Evolutionary conservation across 2,329 filamentous ascomycete species (phyloP).

Genomic region (Ustilaginoidea virens): DNA sequence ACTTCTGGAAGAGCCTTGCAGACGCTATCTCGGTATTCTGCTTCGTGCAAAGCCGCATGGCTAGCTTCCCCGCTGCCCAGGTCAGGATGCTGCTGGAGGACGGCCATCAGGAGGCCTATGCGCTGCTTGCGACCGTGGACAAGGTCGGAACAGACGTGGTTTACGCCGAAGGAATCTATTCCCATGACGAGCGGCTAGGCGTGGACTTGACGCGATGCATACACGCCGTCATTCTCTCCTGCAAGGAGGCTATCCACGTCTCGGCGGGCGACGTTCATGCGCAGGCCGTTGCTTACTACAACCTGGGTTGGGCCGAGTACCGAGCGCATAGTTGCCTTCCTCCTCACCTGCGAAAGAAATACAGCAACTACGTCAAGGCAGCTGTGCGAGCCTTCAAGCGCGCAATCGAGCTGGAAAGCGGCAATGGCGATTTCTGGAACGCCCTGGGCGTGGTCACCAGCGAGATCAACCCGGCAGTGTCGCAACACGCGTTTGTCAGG

Average conservation of each 20-base stretch:
- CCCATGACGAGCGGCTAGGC: constrained; percentile 30
- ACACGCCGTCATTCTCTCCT: constrained; percentile 62
- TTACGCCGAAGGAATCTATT: constrained; percentile 26
- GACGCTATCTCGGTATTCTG: constrained; percentile 81
- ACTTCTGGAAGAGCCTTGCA: constrained; percentile 85
- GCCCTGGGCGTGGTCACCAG: constrained; percentile 84
- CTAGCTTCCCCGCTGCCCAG: constrained; percentile 43
- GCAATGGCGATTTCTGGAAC: constrained; percentile 96
- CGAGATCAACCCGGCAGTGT: constrained; percentile 67
- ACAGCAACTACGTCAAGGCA: constrained; percentile 58
- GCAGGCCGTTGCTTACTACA: constrained; percentile 93
- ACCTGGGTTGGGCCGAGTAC: constrained; percentile 87
- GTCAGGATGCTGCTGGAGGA: constrained; percentile 43
- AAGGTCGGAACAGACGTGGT: constrained; percentile 33
- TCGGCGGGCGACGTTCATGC: constrained; percentile 65
- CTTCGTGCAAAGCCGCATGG: constrained; percentile 52
- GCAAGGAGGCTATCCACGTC: constrained; percentile 70
- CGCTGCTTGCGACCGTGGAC: constrained; percentile 55
- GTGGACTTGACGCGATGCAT: constrained; percentile 43
- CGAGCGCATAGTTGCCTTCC: constrained; percentile 57
- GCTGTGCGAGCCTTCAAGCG: constrained; percentile 86
- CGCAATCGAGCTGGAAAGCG: constrained; percentile 86
- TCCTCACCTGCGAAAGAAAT: constrained; percentile 34
- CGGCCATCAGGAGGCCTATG: constrained; percentile 38
- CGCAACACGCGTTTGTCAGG: constrained; percentile 85